phyloP scores from a whole-genome alignment of 2,329 filamentous ascomycete genomes.

The Beauveria sp. region DNA sequence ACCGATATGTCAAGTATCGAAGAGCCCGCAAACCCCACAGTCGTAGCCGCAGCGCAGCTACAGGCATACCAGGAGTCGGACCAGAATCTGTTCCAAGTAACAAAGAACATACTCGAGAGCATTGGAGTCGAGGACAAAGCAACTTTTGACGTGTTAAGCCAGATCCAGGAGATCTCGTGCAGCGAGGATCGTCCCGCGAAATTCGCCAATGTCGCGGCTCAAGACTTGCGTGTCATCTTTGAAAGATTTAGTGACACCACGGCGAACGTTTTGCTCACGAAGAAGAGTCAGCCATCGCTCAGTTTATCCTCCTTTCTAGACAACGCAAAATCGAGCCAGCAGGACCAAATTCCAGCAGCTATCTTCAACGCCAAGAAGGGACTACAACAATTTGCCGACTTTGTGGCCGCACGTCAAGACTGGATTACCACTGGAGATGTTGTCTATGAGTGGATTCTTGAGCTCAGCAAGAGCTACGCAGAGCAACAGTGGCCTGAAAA shows the following conservation, averaged over 20 bases:
- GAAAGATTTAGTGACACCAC: conserved; percentile 45
- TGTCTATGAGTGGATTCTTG: conserved; percentile 49
- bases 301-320: conserved; percentile 57
- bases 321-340: conserved; percentile 50
- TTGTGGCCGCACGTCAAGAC: conserved; percentile 32
- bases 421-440: conserved; percentile 52
- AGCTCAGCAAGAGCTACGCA: conserved; percentile 43
- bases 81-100: conserved; percentile 47
- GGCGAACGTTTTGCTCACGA: conserved; percentile 44
- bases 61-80: conserved; percentile 51
- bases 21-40: conserved; percentile 45
- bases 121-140: conserved; percentile 44
- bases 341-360: conserved; percentile 39
- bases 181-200: conserved; percentile 44
- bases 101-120: conserved; percentile 47
- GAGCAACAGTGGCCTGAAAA: conserved; percentile 49
- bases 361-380: conserved; percentile 46
- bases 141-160: conserved; percentile 37
- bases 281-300: conserved; percentile 43
- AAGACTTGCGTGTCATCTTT: conserved; percentile 43
- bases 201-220: conserved; percentile 37
- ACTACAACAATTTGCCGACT: conserved; percentile 43
- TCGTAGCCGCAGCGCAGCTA: conserved; percentile 46
- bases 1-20: conserved; percentile 45
- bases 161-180: conserved; percentile 45